Conservation (phyloP, 345 rosid genomes). For the Eucalyptus melliodora region DNA sequence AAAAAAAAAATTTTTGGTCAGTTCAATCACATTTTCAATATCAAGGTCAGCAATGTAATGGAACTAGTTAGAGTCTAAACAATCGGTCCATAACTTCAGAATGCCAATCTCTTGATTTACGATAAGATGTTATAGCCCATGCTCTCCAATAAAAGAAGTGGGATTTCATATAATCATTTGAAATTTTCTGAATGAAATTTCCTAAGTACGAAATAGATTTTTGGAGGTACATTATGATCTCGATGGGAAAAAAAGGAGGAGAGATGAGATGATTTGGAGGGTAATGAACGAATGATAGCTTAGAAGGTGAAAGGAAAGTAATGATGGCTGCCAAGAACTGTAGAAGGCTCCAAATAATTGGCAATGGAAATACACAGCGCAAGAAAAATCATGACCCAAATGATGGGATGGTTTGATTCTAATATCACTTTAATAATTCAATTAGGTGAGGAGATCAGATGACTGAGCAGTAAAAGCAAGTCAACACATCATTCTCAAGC, state of each 20-base stretch:
- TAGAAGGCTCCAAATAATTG: background rate
- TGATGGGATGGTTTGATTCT: background rate
- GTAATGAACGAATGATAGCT: background rate
- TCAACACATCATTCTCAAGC: background rate
- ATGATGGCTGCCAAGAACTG: background rate
- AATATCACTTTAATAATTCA: background rate
- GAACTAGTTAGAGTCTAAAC: background rate
- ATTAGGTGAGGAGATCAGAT: background rate
- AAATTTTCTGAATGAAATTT: background rate
- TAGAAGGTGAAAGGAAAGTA: background rate
- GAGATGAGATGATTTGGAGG: background rate
- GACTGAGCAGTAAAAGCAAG: background rate
- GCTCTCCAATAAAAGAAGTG: background rate
- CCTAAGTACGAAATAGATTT: background rate
- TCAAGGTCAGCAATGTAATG: background rate
- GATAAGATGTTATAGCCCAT: background rate
- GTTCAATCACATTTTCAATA: background rate
- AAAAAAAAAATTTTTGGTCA: background rate
- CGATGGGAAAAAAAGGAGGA: background rate
- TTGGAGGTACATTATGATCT: background rate
- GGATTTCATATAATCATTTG: background rate
- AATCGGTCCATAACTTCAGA: background rate
- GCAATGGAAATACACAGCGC: background rate
- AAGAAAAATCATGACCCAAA: background rate
- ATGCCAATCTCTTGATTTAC: background rate